Base-by-base conservation (phyloP, 345 rosid species). In the Salix arbutifolia region DNA sequence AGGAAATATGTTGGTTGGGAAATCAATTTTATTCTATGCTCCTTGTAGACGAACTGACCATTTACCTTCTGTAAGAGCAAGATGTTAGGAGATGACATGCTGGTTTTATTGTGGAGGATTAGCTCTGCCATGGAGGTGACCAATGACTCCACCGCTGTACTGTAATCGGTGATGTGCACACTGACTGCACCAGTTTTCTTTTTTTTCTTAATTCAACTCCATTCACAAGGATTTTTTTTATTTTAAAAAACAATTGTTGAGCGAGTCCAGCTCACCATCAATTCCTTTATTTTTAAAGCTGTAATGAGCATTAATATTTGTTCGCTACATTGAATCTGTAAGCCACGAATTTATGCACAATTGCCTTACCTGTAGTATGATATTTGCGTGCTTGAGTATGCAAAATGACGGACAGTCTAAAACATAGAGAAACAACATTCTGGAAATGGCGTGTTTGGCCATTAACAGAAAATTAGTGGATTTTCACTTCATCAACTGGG, bases 1-100 rank as follows among this genome's bases (percentile, higher is more conserved):
- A 52, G 42, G 33, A 71, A 80, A 40, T 61, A 74, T 31, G 68
- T 56, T 61, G 74, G 23, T 70, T 72, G 78, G 77, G 14, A 31
- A 17, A 31, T 50, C 40, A 9, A 67, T 21, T 21, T 70, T 8
- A 64, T 79, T 48, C 17, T 52, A 65, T 8, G 12, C 13, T 8
- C 60, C 14, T 53, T 42, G 80, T 30, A 37, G 46, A 71, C 70
- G 25, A 56, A 67, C 28, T 75, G 33, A 38, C 50, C 72, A 44
- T 69, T 18, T 56, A 70, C 79, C 70, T 74, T 17, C 9, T 66
- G 71, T 38, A 21, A 30, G 19, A 30, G 5, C 73, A 70, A 60
- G 60, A 21, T 76, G 69, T 44, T 28, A 12, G 61, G 44, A 61
- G 67, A 37, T 38, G 35, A 6, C 62, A 26, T 46, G 3, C 33